Evolutionary conservation across 768 basidiomycete species (phyloP).

Genomic region (Collybiopsis confluens): DNA sequence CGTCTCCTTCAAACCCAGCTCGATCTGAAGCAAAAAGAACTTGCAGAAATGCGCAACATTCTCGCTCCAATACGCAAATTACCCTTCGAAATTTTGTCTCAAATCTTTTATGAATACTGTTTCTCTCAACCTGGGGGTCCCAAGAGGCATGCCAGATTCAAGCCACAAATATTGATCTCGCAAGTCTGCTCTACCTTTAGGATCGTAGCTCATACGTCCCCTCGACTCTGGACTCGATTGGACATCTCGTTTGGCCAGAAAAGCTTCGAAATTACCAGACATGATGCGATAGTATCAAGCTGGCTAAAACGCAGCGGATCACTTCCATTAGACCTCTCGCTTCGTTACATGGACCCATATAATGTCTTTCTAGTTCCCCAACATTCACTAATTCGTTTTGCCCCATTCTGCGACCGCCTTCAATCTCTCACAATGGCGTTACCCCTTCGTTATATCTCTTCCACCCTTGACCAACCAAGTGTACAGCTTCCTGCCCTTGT

Average conservation of each 20-base stretch:
- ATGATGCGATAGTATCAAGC: background rate
- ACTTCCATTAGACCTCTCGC: background rate
- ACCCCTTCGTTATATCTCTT: background rate
- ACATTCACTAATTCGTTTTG: background rate
- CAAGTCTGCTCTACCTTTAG: background rate
- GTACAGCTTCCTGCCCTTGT: background rate
- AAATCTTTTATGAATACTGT: slow-evolving; percentile 1
- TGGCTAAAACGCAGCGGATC: background rate
- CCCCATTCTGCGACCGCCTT: background rate
- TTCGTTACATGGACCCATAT: background rate
- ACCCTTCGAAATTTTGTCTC: slow-evolving; percentile 4
- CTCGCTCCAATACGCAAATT: slow-evolving; percentile 2
- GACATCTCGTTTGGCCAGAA: background rate
- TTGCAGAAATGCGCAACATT: background rate
- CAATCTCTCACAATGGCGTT: background rate
- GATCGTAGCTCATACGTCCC: background rate
- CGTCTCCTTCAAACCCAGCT: background rate
- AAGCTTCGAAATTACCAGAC: background rate
- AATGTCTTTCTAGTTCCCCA: background rate
- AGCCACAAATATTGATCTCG: background rate
- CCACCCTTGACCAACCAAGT: background rate
- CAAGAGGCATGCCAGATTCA: background rate
- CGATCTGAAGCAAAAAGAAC: background rate
- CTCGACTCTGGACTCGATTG: background rate
- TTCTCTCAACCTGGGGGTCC: background rate